phyloP scores from a whole-genome alignment of 1,284 basidiomycete species.

The Ganoderma resinaceum region DNA sequence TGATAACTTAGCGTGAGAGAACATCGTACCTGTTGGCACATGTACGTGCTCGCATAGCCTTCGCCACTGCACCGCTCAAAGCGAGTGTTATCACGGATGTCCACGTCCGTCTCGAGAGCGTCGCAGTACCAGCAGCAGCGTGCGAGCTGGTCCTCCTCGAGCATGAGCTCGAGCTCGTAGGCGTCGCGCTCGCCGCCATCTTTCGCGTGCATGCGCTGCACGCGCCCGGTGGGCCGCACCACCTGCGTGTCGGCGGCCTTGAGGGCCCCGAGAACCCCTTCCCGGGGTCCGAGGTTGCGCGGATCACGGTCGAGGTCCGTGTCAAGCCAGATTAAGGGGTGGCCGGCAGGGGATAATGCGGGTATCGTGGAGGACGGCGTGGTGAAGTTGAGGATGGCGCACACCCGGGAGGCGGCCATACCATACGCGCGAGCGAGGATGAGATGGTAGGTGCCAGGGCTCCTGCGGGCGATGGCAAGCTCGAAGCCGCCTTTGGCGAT shows the following conservation, averaged over 20 bases:
- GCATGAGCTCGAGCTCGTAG: constrained; percentile 3
- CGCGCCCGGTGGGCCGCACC: neutral
- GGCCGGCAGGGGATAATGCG: neutral
- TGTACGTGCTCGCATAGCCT: constrained; percentile 6
- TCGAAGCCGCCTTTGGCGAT: constrained; percentile 2
- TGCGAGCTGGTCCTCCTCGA: constrained; percentile 10
- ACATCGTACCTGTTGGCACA: constrained; percentile 1
- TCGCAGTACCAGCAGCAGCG: constrained; percentile 11
- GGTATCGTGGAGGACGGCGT: neutral
- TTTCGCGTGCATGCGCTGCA: constrained; percentile 1
- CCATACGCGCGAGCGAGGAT: constrained; percentile 7
- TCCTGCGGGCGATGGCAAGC: constrained; percentile 3
- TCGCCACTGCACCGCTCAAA: neutral
- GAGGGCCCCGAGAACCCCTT: constrained; percentile 1
- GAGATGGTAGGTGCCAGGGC: constrained; percentile 3
- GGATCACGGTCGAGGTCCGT: constrained; percentile 7
- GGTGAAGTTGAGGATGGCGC: constrained; percentile 1
- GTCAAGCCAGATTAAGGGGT: constrained; percentile 13
- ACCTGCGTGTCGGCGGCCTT: neutral
- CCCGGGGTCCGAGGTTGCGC: neutral
- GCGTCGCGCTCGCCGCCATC: constrained; percentile 11
- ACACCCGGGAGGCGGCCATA: neutral
- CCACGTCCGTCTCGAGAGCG: neutral
- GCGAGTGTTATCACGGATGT: constrained; percentile 3
- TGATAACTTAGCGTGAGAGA: neutral